These are phyloP conservation scores for Porphyrellus cyaneotinctus DNA, from an alignment of 768 basidiomycete genomes.

Conservation along the genomic window DNA sequence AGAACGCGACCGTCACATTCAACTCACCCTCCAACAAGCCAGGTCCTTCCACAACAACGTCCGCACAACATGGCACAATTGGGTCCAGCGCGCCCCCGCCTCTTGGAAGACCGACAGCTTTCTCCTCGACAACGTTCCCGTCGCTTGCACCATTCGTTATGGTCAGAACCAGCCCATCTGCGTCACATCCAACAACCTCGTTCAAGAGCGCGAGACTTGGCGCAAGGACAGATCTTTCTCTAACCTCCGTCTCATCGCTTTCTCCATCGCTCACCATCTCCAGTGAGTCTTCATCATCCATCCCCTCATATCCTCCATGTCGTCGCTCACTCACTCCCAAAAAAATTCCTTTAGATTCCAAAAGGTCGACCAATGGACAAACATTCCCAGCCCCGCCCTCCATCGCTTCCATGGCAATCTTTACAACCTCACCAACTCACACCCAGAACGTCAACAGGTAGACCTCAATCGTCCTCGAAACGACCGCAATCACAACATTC, in stretches of 20 bases:
- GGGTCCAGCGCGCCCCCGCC: neutral
- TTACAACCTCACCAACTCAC: neutral
- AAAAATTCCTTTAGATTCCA: neutral
- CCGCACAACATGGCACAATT: neutral
- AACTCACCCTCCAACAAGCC: neutral
- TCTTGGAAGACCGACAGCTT: neutral
- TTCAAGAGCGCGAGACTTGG: neutral
- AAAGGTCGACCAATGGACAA: neutral
- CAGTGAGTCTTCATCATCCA: neutral
- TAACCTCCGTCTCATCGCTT: neutral
- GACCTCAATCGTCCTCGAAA: neutral
- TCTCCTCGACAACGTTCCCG: neutral
- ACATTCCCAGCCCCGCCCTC: neutral
- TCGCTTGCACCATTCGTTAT: neutral
- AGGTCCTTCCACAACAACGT: neutral
- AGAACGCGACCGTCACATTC: neutral
- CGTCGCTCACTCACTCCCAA: neutral
- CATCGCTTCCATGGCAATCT: neutral
- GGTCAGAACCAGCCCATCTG: conserved; percentile 1
- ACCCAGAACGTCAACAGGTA: neutral
- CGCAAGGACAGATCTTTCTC: neutral
- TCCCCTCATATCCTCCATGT: neutral
- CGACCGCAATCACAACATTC: neutral
- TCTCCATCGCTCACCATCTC: conserved; percentile 6
- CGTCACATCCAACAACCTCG: neutral